Evolutionary conservation across 179 eudicot genomes (phyloP), one percentile per base, ranked within the genome.

Genomic region (Gypsophila paniculata): DNA sequence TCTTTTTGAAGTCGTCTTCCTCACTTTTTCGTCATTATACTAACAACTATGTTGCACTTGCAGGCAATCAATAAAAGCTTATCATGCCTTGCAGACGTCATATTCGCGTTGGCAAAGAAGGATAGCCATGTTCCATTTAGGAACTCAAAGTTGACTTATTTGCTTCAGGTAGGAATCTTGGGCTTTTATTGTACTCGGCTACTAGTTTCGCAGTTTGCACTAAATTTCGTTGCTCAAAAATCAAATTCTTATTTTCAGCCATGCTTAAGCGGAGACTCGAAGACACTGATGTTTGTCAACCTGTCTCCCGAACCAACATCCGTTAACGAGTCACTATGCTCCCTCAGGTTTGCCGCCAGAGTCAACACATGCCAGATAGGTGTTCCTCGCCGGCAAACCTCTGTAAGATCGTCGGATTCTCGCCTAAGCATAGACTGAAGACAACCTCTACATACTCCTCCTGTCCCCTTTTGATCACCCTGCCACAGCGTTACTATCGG

Each of bases 291-390:
- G 95, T 83, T 89, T 58, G 95, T 89, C 15, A 89, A 89, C 38
- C 72, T 89, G 18, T 87, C 91, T 8, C 95, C 95, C 0, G 91
- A 87, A 34, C 88, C 90, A 42, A 73, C 83, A 22, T 89, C 95
- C 8, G 78, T 77, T 2, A 84, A 84, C 7, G 95, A 89, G 73
- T 89, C 95, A 0, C 68, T 89, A 21, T 83, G 87, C 74, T 89
- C 95, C 42, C 88, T 89, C 0, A 73, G 87, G 25, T 89, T 89
- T 36, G 95, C 95, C 36, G 88, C 95, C 12, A 79, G 91, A 55
- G 95, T 89, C 3, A 89, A 89, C 36, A 81, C 88, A 0, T 89
- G 95, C 46, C 91, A 89, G 78, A 89, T 89, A 15, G 95, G 95
- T 18, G 76, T 89, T 62, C 91, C 95, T 52, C 85, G 91, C 3